Evolutionary conservation across 2,329 filamentous ascomycete genomes (phyloP).

Genomic region (Hirsutella rhossiliensis): DNA sequence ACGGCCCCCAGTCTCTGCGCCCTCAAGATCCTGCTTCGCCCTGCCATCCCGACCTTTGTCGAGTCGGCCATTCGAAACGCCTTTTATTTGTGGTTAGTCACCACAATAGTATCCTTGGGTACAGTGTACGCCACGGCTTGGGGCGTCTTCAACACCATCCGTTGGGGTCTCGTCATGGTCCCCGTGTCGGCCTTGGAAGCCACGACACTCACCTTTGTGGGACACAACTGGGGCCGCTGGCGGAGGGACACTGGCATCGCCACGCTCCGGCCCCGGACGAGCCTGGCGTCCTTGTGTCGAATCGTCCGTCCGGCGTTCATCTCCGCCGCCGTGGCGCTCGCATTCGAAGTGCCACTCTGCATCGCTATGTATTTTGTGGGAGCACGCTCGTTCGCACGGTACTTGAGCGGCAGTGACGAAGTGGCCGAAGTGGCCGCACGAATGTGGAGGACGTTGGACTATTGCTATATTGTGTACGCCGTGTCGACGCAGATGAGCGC

Average conservation of each 20-base stretch:
- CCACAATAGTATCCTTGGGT: constrained; percentile 50
- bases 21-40: constrained; percentile 38
- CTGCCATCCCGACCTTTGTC: too few species aligned
- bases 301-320: constrained; percentile 41
- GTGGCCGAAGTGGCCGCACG: constrained; percentile 49
- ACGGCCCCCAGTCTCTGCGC: constrained; percentile 27
- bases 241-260: constrained; percentile 15
- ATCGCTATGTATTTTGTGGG: constrained; percentile 50
- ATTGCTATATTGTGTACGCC: too few species aligned
- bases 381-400: too few species aligned
- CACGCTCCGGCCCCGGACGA: constrained; percentile 7
- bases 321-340: constrained; percentile 39
- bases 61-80: constrained; percentile 57
- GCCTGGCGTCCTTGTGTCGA: constrained; percentile 9
- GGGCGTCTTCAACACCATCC: constrained; percentile 63
- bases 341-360: constrained; percentile 49
- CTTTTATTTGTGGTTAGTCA: constrained; percentile 60
- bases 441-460: constrained; percentile 54
- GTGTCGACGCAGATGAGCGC: too few species aligned
- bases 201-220: constrained; percentile 52
- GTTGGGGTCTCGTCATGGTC: constrained; percentile 62
- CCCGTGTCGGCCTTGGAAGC: constrained; percentile 56
- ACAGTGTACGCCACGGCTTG: constrained; percentile 57
- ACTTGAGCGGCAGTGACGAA: constrained; percentile 41
- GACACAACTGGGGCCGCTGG: constrained; percentile 51